phyloP scores from a whole-genome alignment of 1,284 basidiomycete species.

The Ustilago curta region DNA sequence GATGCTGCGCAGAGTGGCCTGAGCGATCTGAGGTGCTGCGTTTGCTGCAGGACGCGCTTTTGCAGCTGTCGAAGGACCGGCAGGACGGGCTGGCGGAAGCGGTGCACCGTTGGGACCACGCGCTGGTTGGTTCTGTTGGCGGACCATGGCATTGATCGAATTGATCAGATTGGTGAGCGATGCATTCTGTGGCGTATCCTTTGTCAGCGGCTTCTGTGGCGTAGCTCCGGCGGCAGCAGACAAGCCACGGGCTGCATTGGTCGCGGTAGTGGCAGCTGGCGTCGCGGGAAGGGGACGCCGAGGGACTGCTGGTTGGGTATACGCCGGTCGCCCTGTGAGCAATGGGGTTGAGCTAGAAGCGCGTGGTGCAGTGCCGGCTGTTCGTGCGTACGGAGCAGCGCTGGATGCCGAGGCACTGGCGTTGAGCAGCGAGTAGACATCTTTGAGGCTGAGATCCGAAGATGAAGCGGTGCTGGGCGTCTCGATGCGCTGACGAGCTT shows the following conservation, averaged over 20 bases:
- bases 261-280: conserved; percentile 1
- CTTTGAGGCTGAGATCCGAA: conserved; percentile 44
- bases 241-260: conserved; percentile 7
- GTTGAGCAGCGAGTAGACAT: conserved; percentile 48
- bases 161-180: conserved; percentile 40
- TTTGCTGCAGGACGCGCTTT: conserved; percentile 15
- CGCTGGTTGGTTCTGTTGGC: conserved; percentile 42
- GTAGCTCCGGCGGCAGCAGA: conserved; percentile 2
- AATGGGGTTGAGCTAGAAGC: conserved; percentile 2
- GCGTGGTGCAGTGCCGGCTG: conserved; percentile 7
- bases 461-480: conserved; percentile 11
- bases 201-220: conserved; percentile 5
- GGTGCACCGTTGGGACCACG: conserved; percentile 48
- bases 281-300: conserved; percentile 13
- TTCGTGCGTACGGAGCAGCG: conserved; percentile 10
- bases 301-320: conserved; percentile 12
- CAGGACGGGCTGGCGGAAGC: conserved; percentile 27
- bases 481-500: conserved; percentile 35
- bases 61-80: background rate
- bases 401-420: conserved; percentile 11
- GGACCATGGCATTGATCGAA: conserved; percentile 44
- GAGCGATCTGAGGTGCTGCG: conserved; percentile 19
- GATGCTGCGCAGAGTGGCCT: conserved; percentile 38
- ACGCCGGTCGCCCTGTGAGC: conserved; percentile 15
- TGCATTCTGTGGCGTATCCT: conserved; percentile 27